phyloP scores from a whole-genome alignment of 2,329 filamentous ascomycete genomes.

The Fusarium equiseti region DNA sequence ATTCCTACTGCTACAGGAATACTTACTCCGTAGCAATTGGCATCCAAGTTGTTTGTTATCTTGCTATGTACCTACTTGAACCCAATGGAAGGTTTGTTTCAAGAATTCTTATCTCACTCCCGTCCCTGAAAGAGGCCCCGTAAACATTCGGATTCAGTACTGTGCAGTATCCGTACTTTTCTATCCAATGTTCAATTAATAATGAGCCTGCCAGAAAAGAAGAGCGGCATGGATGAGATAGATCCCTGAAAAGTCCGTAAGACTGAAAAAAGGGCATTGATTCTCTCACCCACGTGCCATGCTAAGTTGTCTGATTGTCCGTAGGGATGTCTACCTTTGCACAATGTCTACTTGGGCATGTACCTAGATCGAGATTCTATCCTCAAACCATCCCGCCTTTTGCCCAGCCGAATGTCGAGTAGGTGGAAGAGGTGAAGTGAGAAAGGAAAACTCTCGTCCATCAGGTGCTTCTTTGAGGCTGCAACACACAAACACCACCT shows the following conservation, averaged over 20 bases:
- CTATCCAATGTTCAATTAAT: conserved; percentile 10
- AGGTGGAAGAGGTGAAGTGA: background rate
- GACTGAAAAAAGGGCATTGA: conserved; percentile 18
- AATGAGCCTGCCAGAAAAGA: conserved; percentile 4
- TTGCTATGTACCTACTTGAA: background rate
- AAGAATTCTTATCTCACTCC: background rate
- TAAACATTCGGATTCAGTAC: background rate
- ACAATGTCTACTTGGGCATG: background rate
- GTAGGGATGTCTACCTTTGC: background rate
- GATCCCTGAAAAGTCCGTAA: background rate
- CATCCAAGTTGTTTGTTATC: conserved; percentile 13
- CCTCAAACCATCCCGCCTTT: conserved; percentile 8
- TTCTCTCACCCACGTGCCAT: conserved; percentile 21
- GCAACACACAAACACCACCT: conserved; percentile 32
- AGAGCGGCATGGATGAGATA: background rate
- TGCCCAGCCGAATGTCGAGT: background rate
- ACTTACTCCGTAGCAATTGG: background rate
- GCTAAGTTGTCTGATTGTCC: conserved; percentile 15
- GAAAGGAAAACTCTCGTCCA: conserved; percentile 23
- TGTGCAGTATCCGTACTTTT: background rate
- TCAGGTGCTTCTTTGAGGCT: conserved; percentile 33
- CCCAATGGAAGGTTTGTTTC: conserved; percentile 13
- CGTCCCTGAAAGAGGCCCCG: background rate
- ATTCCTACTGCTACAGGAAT: background rate
- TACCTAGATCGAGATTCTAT: conserved; percentile 30